These are phyloP conservation scores for Hypoxylon sp. DNA, from an alignment of 2,329 filamentous ascomycete species.

Conservation along the genomic window DNA sequence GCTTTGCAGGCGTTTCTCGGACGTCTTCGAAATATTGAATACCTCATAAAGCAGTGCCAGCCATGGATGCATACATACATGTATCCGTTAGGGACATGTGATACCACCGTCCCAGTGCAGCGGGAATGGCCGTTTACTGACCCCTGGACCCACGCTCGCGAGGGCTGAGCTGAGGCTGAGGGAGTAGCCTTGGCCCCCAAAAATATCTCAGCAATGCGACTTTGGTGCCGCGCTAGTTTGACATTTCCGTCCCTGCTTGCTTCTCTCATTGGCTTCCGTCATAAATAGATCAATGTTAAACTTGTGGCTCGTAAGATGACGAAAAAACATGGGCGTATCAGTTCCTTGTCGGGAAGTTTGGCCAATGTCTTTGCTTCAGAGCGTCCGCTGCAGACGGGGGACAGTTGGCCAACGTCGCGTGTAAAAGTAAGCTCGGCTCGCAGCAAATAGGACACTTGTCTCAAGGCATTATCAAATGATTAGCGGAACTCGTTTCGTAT, in stretches of 20 bases:
- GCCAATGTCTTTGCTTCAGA: not conserved
- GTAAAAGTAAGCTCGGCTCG: not conserved
- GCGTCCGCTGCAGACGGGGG: not conserved
- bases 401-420: not conserved
- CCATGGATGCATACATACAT: not conserved
- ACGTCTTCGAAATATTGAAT: not conserved
- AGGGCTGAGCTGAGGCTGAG: slow-evolving; percentile 51
- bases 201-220: slow-evolving; percentile 35
- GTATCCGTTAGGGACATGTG: not conserved
- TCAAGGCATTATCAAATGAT: not conserved
- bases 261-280: slow-evolving; percentile 27
- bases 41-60: not conserved
- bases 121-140: slow-evolving; percentile 30
- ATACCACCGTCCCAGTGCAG: slow-evolving; percentile 21
- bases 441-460: not conserved
- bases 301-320: slow-evolving; percentile 22
- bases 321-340: slow-evolving; percentile 15
- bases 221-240: slow-evolving; percentile 1
- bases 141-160: slow-evolving; percentile 14
- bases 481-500: not conserved
- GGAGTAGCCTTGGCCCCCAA: slow-evolving; percentile 34
- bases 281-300: slow-evolving; percentile 16
- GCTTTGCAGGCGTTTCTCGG: not conserved
- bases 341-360: not conserved
- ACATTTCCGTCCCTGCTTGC: not conserved